Evolutionary conservation across 768 basidiomycete genomes (phyloP).

Genomic region (Pleurotus pulmonarius): DNA sequence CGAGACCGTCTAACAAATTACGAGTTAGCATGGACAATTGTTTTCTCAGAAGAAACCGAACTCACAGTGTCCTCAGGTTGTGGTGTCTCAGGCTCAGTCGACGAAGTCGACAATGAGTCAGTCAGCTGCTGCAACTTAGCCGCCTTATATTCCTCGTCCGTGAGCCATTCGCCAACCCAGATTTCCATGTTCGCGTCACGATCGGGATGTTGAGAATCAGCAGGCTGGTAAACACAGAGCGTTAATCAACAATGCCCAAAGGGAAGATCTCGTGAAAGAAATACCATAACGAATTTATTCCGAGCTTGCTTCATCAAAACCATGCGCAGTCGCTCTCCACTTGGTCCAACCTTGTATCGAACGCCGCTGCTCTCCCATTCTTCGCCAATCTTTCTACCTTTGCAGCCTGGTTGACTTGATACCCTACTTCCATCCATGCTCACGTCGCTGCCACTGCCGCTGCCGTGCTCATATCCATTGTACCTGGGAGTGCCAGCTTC

Average conservation of each 20-base stretch:
- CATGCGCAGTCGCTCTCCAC: conserved; percentile 67
- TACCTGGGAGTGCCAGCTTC: neutral
- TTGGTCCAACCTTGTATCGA: conserved; percentile 65
- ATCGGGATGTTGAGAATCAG: conserved; percentile 78
- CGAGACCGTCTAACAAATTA: too few relatives aligned
- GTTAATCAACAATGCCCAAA: neutral
- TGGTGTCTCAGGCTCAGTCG: conserved; percentile 4
- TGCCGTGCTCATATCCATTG: conserved; percentile 20
- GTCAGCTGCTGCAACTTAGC: conserved; percentile 59
- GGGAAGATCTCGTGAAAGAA: conserved; percentile 15
- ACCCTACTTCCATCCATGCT: conserved; percentile 44
- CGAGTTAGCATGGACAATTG: too few relatives aligned
- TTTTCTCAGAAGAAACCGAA: too few relatives aligned
- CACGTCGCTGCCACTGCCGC: conserved; percentile 37
- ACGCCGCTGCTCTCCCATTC: conserved; percentile 74
- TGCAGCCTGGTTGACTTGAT: conserved; percentile 46
- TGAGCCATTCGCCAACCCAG: conserved; percentile 76
- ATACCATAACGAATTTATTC: conserved; percentile 71
- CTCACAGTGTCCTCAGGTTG: neutral
- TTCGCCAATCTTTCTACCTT: conserved; percentile 62
- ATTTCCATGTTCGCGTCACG: conserved; percentile 63
- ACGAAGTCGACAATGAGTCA: conserved; percentile 28
- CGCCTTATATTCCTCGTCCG: conserved; percentile 65
- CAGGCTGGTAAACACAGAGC: conserved; percentile 43
- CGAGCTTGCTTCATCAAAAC: conserved; percentile 69